These are phyloP conservation scores for Plasmodium gonderi DNA, from an alignment of 169 alveolate genomes.

Conservation along the genomic window DNA sequence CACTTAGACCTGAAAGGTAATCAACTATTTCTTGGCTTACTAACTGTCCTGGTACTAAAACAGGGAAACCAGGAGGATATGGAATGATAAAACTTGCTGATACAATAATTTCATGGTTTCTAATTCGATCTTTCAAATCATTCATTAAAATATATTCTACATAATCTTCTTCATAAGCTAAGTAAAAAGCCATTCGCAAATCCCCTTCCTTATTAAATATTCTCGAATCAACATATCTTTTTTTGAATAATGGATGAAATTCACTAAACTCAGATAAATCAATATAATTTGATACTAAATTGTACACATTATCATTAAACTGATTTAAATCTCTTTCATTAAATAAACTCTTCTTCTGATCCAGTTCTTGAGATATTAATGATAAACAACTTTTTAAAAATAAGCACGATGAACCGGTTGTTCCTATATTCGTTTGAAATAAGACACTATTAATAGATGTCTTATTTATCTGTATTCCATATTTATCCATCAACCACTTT, in stretches of 20 bases:
- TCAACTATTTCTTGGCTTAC: slow-evolving; percentile 74
- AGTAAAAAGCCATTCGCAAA: slow-evolving; percentile 75
- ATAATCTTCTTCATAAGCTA: slow-evolving; percentile 78
- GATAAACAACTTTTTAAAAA: slow-evolving; percentile 76
- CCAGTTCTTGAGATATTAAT: slow-evolving; percentile 64
- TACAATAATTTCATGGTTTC: slow-evolving; percentile 41
- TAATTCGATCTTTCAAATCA: slow-evolving; percentile 50
- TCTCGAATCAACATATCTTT: slow-evolving; percentile 3
- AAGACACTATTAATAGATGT: slow-evolving; percentile 78
- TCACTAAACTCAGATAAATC: slow-evolving; percentile 70
- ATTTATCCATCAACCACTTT: slow-evolving; percentile 81
- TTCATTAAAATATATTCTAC: slow-evolving; percentile 55
- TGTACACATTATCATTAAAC: slow-evolving; percentile 73
- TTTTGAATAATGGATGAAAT: slow-evolving; percentile 63
- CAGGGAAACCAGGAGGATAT: slow-evolving; percentile 81
- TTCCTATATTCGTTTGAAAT: slow-evolving; percentile 80
- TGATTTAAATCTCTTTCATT: slow-evolving; percentile 74
- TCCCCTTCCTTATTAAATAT: slow-evolving; percentile 77
- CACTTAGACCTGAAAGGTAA: slow-evolving; percentile 75
- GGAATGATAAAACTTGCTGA: slow-evolving; percentile 80
- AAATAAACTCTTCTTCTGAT: slow-evolving; percentile 49
- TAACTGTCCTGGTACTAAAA: slow-evolving; percentile 80
- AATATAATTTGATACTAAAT: slow-evolving; percentile 57
- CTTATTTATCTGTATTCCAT: slow-evolving; percentile 79
- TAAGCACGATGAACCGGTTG: slow-evolving; percentile 78